Conservation (phyloP, 129 eudicot genomes). For the Mikania micrantha region DNA sequence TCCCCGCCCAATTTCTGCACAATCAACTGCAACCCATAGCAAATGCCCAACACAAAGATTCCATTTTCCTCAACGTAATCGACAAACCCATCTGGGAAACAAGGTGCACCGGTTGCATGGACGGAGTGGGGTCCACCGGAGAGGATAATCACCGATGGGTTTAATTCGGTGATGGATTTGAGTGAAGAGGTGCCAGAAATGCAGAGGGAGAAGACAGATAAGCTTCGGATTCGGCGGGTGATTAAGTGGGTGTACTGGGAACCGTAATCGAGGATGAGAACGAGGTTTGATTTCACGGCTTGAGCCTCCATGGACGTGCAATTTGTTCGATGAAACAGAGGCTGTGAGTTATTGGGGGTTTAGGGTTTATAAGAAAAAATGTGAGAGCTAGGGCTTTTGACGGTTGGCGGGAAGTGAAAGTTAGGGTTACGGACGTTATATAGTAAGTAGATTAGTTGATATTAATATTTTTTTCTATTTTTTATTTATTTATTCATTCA, state of each 20-base stretch:
- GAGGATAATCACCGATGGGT: slow-evolving; percentile 79
- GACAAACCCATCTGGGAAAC: slow-evolving; percentile 16
- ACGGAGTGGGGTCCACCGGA: slow-evolving; percentile 91
- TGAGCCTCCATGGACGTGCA: slow-evolving; percentile 41
- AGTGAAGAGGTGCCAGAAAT: slow-evolving; percentile 71
- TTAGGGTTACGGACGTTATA: too few relatives aligned
- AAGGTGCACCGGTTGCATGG: slow-evolving; percentile 59
- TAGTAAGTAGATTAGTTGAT: too few relatives aligned
- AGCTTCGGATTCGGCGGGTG: slow-evolving; percentile 71
- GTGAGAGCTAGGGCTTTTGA: slow-evolving; percentile 28
- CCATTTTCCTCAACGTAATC: neutral
- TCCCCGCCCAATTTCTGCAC: too few relatives aligned
- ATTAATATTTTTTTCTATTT: too few relatives aligned
- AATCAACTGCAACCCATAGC: too few relatives aligned
- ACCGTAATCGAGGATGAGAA: slow-evolving; percentile 75
- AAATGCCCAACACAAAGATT: too few relatives aligned
- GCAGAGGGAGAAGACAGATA: slow-evolving; percentile 73
- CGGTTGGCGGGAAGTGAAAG: slow-evolving; percentile 18
- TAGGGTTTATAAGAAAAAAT: slow-evolving; percentile 24
- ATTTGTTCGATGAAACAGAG: neutral
- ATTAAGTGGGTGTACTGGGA: slow-evolving; percentile 95
- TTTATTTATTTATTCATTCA: too few relatives aligned
- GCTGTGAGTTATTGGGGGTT: neutral
- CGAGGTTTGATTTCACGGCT: slow-evolving; percentile 55
- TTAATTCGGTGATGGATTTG: slow-evolving; percentile 51